Percentiles rank a stretch among this genome's conserved stretches.
Conservation (phyloP, 345 rosid species). For the Schrenkiella parvula region DNA sequence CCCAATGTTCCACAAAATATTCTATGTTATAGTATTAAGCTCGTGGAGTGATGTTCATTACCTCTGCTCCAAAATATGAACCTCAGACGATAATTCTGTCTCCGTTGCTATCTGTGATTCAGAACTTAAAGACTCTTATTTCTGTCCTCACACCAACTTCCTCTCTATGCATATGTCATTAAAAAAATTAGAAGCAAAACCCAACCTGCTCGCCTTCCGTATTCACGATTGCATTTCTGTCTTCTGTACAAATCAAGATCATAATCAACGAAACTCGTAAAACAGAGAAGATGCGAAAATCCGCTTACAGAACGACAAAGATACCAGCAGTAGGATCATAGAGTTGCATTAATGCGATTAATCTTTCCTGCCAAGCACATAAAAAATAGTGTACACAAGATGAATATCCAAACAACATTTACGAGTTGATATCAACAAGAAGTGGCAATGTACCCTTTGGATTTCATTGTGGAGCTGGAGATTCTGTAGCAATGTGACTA, state of each 20-base stretch:
- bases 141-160: neutral
- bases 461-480: neutral
- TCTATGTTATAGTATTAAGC: neutral
- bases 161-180: neutral
- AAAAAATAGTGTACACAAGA: neutral
- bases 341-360: neutral
- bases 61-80: neutral
- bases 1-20: neutral
- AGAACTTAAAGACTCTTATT: neutral
- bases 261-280: neutral
- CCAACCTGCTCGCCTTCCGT: neutral
- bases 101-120: neutral
- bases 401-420: neutral
- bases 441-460: neutral
- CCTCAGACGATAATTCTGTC: neutral
- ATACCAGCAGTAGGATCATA: neutral
- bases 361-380: neutral
- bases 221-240: neutral
- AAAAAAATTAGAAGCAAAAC: neutral
- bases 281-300: neutral
- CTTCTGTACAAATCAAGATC: neutral
- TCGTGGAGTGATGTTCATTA: neutral
- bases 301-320: neutral
- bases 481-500: neutral
- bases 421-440: neutral